Percentiles rank a stretch among this genome's conserved stretches.
Evolutionary conservation across 257 asterid genomes (phyloP).

Genomic region (Nicotiana paniculata): DNA sequence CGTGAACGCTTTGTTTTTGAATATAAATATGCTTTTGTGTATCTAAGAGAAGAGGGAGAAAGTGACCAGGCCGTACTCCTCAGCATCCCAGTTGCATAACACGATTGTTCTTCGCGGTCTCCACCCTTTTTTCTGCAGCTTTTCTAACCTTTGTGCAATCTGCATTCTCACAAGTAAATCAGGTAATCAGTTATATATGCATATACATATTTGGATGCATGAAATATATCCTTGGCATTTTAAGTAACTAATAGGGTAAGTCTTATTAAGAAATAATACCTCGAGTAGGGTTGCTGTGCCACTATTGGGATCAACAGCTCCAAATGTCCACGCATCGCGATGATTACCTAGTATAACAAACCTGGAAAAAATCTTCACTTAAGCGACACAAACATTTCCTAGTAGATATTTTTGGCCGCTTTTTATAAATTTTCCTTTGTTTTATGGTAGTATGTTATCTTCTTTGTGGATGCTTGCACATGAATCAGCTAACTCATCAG

Average conservation of each 20-base stretch:
- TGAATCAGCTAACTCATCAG: background rate
- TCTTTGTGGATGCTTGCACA: background rate
- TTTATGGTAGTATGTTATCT: background rate
- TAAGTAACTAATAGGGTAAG: background rate
- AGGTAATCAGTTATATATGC: conserved; percentile 1
- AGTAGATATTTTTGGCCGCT: background rate
- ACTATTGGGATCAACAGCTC: conserved; percentile 88
- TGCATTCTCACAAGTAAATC: conserved; percentile 21
- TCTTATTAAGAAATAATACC: conserved; percentile 27
- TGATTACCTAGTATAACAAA: conserved; percentile 83
- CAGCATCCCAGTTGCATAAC: conserved; percentile 89
- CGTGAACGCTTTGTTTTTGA: background rate
- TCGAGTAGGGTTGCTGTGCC: conserved; percentile 87
- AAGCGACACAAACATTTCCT: conserved; percentile 4
- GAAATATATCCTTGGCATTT: background rate
- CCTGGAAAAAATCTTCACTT: conserved; percentile 26
- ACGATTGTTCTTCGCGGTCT: conserved; percentile 79
- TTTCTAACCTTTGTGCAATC: conserved; percentile 62
- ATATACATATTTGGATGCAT: background rate
- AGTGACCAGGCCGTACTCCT: conserved; percentile 85
- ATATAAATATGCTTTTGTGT: background rate
- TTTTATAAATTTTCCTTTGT: background rate
- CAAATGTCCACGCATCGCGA: conserved; percentile 95
- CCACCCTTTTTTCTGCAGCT: conserved; percentile 35
- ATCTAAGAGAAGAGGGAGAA: background rate